phyloP scores from a whole-genome alignment of 768 basidiomycete species.

The Suillus lakei region DNA sequence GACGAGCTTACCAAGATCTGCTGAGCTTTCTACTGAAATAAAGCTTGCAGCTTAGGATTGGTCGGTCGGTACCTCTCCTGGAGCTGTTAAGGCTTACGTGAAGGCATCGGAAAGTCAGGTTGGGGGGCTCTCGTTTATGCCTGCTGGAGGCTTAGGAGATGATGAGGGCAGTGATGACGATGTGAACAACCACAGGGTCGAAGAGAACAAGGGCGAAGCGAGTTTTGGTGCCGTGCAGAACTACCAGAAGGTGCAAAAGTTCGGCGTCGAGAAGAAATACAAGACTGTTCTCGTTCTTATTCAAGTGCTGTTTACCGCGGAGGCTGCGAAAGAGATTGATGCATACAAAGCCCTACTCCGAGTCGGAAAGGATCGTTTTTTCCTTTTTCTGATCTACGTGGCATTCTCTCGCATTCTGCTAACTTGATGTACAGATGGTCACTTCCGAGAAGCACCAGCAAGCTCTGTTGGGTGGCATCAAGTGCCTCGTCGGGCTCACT shows the following conservation, averaged over 20 bases:
- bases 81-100: slow-evolving; percentile 84
- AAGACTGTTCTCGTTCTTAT: slow-evolving; percentile 83
- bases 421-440: slow-evolving; percentile 61
- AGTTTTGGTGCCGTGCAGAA: slow-evolving; percentile 59
- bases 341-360: slow-evolving; percentile 73
- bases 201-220: slow-evolving; percentile 60
- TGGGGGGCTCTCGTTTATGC: slow-evolving; percentile 48
- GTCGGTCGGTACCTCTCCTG: slow-evolving; percentile 88
- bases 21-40: slow-evolving; percentile 68
- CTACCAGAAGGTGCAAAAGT: slow-evolving; percentile 87
- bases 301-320: slow-evolving; percentile 79
- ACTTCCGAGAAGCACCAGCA: slow-evolving; percentile 96
- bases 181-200: slow-evolving; percentile 84
- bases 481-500: slow-evolving; percentile 80
- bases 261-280: slow-evolving; percentile 95
- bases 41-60: slow-evolving; percentile 77
- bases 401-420: neutral
- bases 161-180: slow-evolving; percentile 93
- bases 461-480: slow-evolving; percentile 89
- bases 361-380: slow-evolving; percentile 62
- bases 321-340: slow-evolving; percentile 67
- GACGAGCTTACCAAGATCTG: slow-evolving; percentile 88
- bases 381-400: neutral
- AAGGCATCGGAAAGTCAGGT: slow-evolving; percentile 69
- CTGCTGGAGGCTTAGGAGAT: slow-evolving; percentile 51